phyloP scores from a whole-genome alignment of 768 basidiomycete genomes.

The Trametes punicea region DNA sequence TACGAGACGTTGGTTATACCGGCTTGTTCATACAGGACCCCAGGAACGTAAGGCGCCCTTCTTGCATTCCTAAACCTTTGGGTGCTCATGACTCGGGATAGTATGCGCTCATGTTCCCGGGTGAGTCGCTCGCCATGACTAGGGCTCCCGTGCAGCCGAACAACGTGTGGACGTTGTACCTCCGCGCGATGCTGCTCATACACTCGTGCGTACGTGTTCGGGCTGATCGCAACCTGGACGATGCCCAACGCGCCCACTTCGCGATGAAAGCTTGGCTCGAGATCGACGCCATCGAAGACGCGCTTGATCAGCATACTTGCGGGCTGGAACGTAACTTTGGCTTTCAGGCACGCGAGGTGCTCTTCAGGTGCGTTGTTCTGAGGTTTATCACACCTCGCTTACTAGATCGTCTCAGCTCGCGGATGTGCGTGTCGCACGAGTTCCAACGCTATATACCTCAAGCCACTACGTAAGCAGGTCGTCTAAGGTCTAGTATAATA shows the following conservation, averaged over 20 bases:
- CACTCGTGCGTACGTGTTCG: conserved; percentile 66
- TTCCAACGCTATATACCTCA: conserved; percentile 64
- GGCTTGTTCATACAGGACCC: conserved; percentile 48
- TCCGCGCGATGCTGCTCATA: conserved; percentile 68
- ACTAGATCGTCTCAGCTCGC: conserved; percentile 42
- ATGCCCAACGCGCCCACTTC: conserved; percentile 56
- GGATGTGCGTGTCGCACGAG: conserved; percentile 68
- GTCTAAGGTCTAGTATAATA: too few species aligned
- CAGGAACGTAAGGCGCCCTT: conserved; percentile 47
- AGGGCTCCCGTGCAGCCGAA: conserved; percentile 45
- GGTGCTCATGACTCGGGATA: conserved; percentile 24
- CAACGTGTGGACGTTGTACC: conserved; percentile 72
- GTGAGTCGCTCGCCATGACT: conserved; percentile 46
- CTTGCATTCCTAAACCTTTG: not conserved
- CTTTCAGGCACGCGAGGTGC: conserved; percentile 66
- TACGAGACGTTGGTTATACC: conserved; percentile 16
- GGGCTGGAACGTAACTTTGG: conserved; percentile 62
- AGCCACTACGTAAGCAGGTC: conserved; percentile 52
- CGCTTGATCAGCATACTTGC: conserved; percentile 63
- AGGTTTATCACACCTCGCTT: too few species aligned
- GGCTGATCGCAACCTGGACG: conserved; percentile 35
- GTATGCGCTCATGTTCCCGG: conserved; percentile 71
- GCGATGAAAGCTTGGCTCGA: conserved; percentile 69
- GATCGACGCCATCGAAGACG: conserved; percentile 60
- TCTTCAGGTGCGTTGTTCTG: conserved; percentile 61